Evolutionary conservation across 305 asterid species (phyloP).

Genomic region (Solanum hybrid): DNA sequence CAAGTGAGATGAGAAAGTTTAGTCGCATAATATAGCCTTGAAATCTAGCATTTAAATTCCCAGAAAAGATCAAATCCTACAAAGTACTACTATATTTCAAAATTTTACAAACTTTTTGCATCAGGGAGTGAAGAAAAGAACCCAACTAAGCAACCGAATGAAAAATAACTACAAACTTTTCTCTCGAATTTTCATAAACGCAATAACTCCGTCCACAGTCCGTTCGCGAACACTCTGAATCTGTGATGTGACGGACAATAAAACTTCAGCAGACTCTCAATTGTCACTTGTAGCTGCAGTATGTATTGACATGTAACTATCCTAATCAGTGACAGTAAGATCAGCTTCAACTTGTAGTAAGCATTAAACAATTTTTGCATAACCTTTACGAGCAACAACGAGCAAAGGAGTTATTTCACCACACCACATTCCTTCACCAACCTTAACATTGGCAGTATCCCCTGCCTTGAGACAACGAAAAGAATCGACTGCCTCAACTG

Average conservation of each 20-base stretch:
- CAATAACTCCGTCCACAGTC: slow-evolving; percentile 63
- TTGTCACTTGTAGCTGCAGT: slow-evolving; percentile 68
- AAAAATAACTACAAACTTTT: no score
- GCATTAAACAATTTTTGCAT: slow-evolving; percentile 59
- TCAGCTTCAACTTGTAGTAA: slow-evolving; percentile 82
- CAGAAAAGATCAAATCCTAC: no score
- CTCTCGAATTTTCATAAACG: no score
- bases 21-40: no score
- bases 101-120: no score
- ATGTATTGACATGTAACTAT: slow-evolving; percentile 59
- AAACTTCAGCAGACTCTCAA: slow-evolving; percentile 56
- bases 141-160: no score
- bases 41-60: no score
- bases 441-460: slow-evolving; percentile 55
- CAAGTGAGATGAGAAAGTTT: no score
- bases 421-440: slow-evolving; percentile 43
- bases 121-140: no score
- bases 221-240: slow-evolving; percentile 39
- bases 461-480: slow-evolving; percentile 75
- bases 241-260: slow-evolving; percentile 47
- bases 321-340: slow-evolving; percentile 76
- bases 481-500: slow-evolving; percentile 89
- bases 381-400: slow-evolving; percentile 81
- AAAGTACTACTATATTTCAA: no score
- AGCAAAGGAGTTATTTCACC: slow-evolving; percentile 57